Evolutionary conservation across 306 rosid species (phyloP).

Genomic region (Lathyrus oleraceus): DNA sequence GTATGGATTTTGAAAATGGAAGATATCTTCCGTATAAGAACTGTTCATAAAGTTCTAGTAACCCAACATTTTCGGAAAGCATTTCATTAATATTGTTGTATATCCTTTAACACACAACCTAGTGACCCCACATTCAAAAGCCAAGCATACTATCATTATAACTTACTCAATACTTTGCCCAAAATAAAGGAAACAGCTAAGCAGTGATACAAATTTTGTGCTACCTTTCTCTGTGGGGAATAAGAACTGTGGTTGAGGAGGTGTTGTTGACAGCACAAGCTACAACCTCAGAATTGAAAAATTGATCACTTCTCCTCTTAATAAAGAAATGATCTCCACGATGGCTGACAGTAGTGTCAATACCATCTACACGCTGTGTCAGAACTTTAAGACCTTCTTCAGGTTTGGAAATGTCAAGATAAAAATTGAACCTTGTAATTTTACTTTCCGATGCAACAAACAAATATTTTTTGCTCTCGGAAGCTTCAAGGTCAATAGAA

Average conservation of each 20-base stretch:
- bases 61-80: conserved; percentile 15
- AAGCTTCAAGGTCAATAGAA: conserved; percentile 70
- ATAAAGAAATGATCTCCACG: conserved; percentile 85
- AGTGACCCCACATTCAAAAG: conserved; percentile 19
- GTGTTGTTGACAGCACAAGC: conserved; percentile 69
- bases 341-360: conserved; percentile 77
- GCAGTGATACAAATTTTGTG: conserved; percentile 8
- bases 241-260: conserved; percentile 63
- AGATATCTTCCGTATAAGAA: conserved; percentile 1
- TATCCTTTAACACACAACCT: conserved; percentile 9
- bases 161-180: conserved; percentile 8
- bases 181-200: conserved; percentile 24
- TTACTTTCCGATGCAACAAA: conserved; percentile 87
- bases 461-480: conserved; percentile 84
- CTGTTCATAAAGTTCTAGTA: conserved; percentile 13
- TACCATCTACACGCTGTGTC: conserved; percentile 77
- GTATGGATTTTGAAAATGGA: conserved; percentile 14
- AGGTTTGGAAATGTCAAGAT: conserved; percentile 76
- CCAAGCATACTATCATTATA: conserved; percentile 14
- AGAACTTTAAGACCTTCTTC: conserved; percentile 70
- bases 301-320: conserved; percentile 64
- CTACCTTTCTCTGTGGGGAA: conserved; percentile 94
- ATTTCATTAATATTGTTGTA: conserved; percentile 8
- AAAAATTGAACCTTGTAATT: conserved; percentile 83
- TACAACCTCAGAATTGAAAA: conserved; percentile 83